These are phyloP conservation scores for Pythium guiyangense DNA, from an alignment of 352 stramenopile species.

Conservation along the genomic window DNA sequence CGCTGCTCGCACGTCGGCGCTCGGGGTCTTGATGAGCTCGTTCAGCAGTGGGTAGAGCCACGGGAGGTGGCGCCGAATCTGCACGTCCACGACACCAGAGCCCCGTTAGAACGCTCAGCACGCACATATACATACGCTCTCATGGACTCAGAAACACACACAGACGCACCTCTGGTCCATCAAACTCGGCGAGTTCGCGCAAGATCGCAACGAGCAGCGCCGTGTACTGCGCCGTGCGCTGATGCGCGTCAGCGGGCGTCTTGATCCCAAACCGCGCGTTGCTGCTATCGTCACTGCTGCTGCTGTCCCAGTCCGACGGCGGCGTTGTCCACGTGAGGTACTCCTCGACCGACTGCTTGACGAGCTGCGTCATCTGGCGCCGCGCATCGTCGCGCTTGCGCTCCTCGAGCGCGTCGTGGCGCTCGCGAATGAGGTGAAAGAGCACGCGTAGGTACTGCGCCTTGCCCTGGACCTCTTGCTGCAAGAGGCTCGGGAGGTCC, in stretches of 20 bases:
- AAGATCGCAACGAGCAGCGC: conserved; percentile 51
- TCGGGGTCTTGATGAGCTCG: conserved; percentile 63
- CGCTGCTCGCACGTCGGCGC: conserved; percentile 54
- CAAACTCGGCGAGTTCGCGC: conserved; percentile 40
- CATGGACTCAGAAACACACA: conserved; percentile 3
- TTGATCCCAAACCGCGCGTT: conserved; percentile 14
- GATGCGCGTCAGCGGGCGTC: conserved; percentile 36
- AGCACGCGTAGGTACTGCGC: conserved; percentile 71
- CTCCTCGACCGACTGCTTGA: conserved; percentile 56
- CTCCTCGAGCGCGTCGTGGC: conserved; percentile 15
- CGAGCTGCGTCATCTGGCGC: conserved; percentile 60
- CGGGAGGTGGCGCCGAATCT: conserved; percentile 62
- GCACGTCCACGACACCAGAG: conserved; percentile 14
- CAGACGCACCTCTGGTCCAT: conserved; percentile 42
- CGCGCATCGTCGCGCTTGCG: conserved; percentile 53
- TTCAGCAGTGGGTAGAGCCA: conserved; percentile 82
- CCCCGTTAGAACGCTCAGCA: too few relatives aligned
- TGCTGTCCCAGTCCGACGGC: neutral
- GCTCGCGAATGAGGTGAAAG: conserved; percentile 36
- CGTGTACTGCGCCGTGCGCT: conserved; percentile 52
- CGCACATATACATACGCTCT: neutral
- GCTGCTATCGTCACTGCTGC: neutral
- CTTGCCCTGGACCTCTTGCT: conserved; percentile 76
- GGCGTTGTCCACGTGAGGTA: conserved; percentile 58
- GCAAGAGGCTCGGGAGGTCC: conserved; percentile 61